Evolutionary conservation across 441 rosid species (phyloP), one percentile per base, ranked within the genome.

Genomic region (Erodium chrysanthum): DNA sequence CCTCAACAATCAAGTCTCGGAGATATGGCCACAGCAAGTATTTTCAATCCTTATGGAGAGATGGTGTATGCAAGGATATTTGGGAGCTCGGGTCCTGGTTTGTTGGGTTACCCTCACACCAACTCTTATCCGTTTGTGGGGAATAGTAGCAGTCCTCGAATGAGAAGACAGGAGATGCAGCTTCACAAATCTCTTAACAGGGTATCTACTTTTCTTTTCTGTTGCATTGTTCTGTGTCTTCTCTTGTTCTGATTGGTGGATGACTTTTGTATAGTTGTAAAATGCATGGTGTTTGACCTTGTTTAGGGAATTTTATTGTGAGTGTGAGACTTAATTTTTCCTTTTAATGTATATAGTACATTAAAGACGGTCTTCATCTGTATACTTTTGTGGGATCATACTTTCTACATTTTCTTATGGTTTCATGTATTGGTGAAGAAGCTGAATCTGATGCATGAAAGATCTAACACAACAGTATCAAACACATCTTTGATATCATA

Each of bases 21-120:
- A 2, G 79, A 78, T 54, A 71, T 80, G 9, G 77, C 82, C 0
- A 69, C 75, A 21, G 64, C 69, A 42, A 74, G 78, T 71, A 66
- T 80, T 67, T 31, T 80, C 66, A 70, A 71, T 71, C 79, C 84
- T 54, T 72, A 85, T 0, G 84, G 86, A 46, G 85, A 84, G 71
- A 82, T 84, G 88, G 80, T 81, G 4, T 79, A 67, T 52, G 77
- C 79, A 23, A 80, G 92, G 74, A 56, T 85, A 4, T 87, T 84
- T 44, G 88, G 88, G 59, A 76, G 78, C 68, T 71, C 96, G 1
- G 71, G 66, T 44, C 63, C 79, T 0, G 78, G 78, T 64, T 70
- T 82, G 79, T 66, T 78, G 58, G 69, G 82, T 5, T 74, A 78
- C 65, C 74, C 83, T 61, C 54, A 76, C 64, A 71, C 75, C 59